Conservation (phyloP, 2,329 filamentous ascomycete genomes). For the Helotiales sp. region DNA sequence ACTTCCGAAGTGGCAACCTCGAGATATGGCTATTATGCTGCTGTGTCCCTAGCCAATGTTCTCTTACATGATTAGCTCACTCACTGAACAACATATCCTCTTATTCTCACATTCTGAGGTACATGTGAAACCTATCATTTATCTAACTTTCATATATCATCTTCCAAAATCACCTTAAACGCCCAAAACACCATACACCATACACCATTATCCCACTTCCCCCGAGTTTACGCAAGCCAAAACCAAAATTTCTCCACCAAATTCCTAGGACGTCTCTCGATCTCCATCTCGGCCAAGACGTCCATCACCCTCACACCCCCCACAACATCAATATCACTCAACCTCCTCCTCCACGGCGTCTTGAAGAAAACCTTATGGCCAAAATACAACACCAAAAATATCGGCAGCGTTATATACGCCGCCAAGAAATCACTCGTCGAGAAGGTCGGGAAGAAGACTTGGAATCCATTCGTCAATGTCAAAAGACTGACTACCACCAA, state of each 20-base stretch:
- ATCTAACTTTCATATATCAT: too few relatives aligned
- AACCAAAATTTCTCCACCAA: slow-evolving; percentile 54
- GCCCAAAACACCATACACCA: too few relatives aligned
- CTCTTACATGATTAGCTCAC: too few relatives aligned
- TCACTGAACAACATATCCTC: too few relatives aligned
- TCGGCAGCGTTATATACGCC: slow-evolving; percentile 62
- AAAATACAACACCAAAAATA: slow-evolving; percentile 60
- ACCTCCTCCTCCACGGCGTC: slow-evolving; percentile 44
- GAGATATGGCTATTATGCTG: too few relatives aligned
- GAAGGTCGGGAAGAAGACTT: slow-evolving; percentile 68
- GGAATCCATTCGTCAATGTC: slow-evolving; percentile 74
- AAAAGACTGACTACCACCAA: slow-evolving; percentile 60
- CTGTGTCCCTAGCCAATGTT: too few relatives aligned
- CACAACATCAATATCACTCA: slow-evolving; percentile 53
- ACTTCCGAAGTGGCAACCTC: too few relatives aligned
- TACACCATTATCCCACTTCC: not conserved
- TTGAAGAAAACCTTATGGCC: slow-evolving; percentile 57
- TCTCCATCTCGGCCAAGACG: slow-evolving; percentile 45
- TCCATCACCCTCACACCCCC: slow-evolving; percentile 65
- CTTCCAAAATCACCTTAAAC: too few relatives aligned
- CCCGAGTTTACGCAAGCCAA: slow-evolving; percentile 41
- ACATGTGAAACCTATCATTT: too few relatives aligned
- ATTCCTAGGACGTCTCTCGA: slow-evolving; percentile 50
- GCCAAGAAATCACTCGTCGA: slow-evolving; percentile 64
- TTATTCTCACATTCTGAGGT: too few relatives aligned